phyloP scores from a whole-genome alignment of 2,329 filamentous ascomycete species.

The Xylaria sp. region DNA sequence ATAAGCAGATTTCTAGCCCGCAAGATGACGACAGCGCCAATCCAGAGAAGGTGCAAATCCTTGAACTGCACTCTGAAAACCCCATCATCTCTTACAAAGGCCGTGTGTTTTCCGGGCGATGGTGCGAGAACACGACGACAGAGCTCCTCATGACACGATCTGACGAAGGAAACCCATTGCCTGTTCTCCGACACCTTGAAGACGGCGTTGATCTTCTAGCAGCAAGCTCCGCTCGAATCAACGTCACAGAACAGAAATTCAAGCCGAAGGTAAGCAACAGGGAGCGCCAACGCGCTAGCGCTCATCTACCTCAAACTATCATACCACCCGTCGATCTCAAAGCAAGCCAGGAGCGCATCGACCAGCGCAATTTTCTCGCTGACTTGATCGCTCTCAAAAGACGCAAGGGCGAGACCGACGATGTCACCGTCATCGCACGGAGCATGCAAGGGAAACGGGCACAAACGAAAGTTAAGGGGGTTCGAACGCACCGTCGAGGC shows the following conservation, averaged over 20 bases:
- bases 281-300: slow-evolving; percentile 45
- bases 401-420: slow-evolving; percentile 70
- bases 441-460: slow-evolving; percentile 34
- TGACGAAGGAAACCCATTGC: slow-evolving; percentile 54
- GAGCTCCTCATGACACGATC: slow-evolving; percentile 76
- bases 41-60: slow-evolving; percentile 72
- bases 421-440: slow-evolving; percentile 63
- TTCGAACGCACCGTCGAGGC: slow-evolving; percentile 25
- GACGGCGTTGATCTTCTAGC: slow-evolving; percentile 76
- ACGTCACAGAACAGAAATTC: slow-evolving; percentile 72
- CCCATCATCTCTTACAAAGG: slow-evolving; percentile 85
- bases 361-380: slow-evolving; percentile 65
- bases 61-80: slow-evolving; percentile 80
- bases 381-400: slow-evolving; percentile 73
- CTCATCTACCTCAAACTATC: slow-evolving; percentile 52
- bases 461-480: slow-evolving; percentile 5
- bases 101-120: slow-evolving; percentile 80
- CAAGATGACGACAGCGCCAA: slow-evolving; percentile 37
- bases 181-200: slow-evolving; percentile 61
- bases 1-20: neutral
- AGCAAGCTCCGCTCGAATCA: slow-evolving; percentile 75
- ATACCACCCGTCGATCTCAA: slow-evolving; percentile 58
- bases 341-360: slow-evolving; percentile 56
- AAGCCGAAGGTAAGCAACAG: slow-evolving; percentile 54
- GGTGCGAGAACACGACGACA: slow-evolving; percentile 85